Evolutionary conservation across 257 asterid species (phyloP), one percentile per base, ranked within the genome.

Genomic region (Craterostigma plantagineum): DNA sequence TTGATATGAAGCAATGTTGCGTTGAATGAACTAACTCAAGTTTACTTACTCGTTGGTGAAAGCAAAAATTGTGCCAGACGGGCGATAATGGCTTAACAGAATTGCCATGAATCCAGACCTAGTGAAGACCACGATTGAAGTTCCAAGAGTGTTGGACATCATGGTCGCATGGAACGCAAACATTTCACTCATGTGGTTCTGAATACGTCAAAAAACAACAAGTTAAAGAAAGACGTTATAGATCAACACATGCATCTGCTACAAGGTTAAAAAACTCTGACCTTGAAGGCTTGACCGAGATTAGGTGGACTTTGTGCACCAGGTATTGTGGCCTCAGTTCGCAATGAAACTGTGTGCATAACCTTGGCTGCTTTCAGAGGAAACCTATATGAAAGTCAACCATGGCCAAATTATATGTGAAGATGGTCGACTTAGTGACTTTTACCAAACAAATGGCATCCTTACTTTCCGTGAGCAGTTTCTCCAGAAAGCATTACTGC

Each of bases 401-500:
- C 43, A 35, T 33, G 15, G n/a, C n/a, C 17, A 46, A 27, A 30
- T 53, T 27, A 54, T 3, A 54, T 3, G 14, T 10, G 40, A 12
- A 36, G 14, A 36, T 36, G 14, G 40, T 9, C 3, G 3, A 36
- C 11, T n/a, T n/a, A 38, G 34, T 17, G 6, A 23, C 30, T 23
- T 23, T 23, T 23, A 23, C 30, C 2, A 23, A 23, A 23, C 2
- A 23, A 23, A 23, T 2, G 30, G 30, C 4, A 35, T 33, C 54
- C 93, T 76, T 59, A 87, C 98, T 79, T 87, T 54, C 98, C 98
- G 34, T 87, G 92, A 18, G 98, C 98, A 46, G 98, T 87, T 82
- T 87, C 98, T 63, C 98, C 98, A 34, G 98, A 87, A 60, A 82
- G 98, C 98, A 87, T 87, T 59, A 87, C 82, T n/a, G 95, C 95